A percentile compares a stretch with the other conserved stretches of the same genome.
Evolutionary conservation across 208 protist species (phyloP).

Genomic region (Trypanosoma avium): DNA sequence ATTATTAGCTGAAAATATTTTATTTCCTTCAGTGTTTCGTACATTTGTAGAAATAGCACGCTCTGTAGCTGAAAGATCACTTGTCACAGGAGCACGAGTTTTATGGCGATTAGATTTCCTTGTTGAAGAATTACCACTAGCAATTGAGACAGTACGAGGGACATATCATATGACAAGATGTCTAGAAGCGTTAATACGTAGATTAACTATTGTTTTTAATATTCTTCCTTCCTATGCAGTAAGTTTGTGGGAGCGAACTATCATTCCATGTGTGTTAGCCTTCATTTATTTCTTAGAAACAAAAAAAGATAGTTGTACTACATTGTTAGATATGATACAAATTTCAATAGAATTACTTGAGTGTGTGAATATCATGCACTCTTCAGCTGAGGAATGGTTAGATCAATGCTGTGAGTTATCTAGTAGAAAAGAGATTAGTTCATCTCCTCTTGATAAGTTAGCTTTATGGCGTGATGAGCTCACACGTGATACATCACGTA

Average conservation of each 20-base stretch:
- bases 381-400: conserved; percentile 24
- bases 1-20: conserved; percentile 16
- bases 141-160: background rate
- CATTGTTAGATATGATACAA: background rate
- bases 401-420: conserved; percentile 11
- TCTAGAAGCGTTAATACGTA: conserved; percentile 53
- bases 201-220: conserved; percentile 37
- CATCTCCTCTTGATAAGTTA: conserved; percentile 2
- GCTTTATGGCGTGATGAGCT: conserved; percentile 16
- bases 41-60: conserved; percentile 26
- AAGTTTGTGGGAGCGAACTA: conserved; percentile 10
- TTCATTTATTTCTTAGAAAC: conserved; percentile 2
- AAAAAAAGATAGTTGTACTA: background rate
- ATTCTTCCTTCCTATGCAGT: conserved; percentile 20
- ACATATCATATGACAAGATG: conserved; percentile 49
- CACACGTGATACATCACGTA: conserved; percentile 8
- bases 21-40: conserved; percentile 28
- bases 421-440: background rate
- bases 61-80: conserved; percentile 26
- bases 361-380: conserved; percentile 16
- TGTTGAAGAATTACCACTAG: background rate
- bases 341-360: conserved; percentile 14
- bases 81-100: conserved; percentile 32
- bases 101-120: conserved; percentile 64
- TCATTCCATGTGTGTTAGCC: conserved; percentile 12